These are phyloP conservation scores for Zelonia costaricensis DNA, from an alignment of 208 protist species.

Conservation along the genomic window DNA sequence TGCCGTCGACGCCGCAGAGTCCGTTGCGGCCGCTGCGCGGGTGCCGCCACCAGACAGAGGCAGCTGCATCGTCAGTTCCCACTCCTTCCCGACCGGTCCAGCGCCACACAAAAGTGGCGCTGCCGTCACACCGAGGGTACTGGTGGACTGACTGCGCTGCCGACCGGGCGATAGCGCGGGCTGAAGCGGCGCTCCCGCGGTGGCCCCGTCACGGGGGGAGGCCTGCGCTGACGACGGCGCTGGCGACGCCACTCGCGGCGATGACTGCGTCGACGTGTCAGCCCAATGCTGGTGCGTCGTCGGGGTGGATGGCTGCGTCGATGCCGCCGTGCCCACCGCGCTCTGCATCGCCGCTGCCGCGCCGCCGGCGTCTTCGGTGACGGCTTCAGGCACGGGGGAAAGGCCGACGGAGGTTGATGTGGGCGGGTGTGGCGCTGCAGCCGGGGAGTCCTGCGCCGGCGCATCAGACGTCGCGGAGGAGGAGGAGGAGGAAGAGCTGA, in stretches of 20 bases:
- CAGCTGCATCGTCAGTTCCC: constrained; percentile 12
- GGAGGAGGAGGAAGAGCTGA: constrained; percentile 24
- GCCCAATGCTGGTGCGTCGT: too few species aligned
- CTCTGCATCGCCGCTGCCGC: not conserved
- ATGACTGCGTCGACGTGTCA: too few species aligned
- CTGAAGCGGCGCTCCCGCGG: too few species aligned
- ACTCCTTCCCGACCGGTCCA: constrained; percentile 27
- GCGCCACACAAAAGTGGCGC: not conserved
- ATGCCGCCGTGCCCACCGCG: not conserved
- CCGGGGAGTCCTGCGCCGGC: too few species aligned
- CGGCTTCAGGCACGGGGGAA: too few species aligned
- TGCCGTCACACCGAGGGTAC: not conserved
- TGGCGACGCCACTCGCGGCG: too few species aligned
- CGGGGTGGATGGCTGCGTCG: constrained; percentile 1
- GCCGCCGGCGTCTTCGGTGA: too few species aligned
- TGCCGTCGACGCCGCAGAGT: not conserved
- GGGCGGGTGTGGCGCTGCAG: not conserved
- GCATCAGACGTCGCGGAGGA: not conserved
- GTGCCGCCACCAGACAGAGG: not conserved
- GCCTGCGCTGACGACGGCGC: not conserved
- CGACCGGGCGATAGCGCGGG: not conserved
- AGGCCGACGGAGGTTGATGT: not conserved
- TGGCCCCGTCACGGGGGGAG: not conserved
- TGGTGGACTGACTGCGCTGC: not conserved
- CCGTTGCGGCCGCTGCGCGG: not conserved